Conservation (phyloP, 495 filamentous ascomycete genomes). For the Xylaria palmicola region DNA sequence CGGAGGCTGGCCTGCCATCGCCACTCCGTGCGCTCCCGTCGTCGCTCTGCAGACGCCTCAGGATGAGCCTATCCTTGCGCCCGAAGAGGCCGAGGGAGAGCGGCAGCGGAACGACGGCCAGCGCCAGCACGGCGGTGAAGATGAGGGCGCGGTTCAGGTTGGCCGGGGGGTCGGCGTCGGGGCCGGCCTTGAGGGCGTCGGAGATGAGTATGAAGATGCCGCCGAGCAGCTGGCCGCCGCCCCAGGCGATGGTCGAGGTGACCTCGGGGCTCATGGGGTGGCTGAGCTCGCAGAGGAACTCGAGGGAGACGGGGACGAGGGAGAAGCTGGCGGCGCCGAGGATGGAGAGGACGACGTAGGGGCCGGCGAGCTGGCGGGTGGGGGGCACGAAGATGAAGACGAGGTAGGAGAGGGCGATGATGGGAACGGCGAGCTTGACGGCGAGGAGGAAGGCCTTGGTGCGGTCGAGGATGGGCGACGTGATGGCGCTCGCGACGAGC, state of each 20-base stretch:
- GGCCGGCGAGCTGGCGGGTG: slow-evolving; percentile 64
- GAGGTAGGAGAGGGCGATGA: slow-evolving; percentile 72
- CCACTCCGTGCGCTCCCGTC: slow-evolving; percentile 11
- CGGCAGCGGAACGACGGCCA: slow-evolving; percentile 64
- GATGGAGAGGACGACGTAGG: slow-evolving; percentile 68
- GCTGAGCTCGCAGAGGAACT: slow-evolving; percentile 82
- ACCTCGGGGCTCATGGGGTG: slow-evolving; percentile 88
- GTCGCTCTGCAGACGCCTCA: slow-evolving; percentile 55
- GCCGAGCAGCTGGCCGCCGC: slow-evolving; percentile 74
- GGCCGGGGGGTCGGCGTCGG: slow-evolving; percentile 51
- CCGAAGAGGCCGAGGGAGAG: slow-evolving; percentile 67
- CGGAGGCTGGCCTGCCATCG: background rate
- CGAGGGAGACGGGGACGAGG: slow-evolving; percentile 79
- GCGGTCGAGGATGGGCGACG: slow-evolving; percentile 78
- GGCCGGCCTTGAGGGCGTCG: slow-evolving; percentile 69
- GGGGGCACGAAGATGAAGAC: slow-evolving; percentile 77
- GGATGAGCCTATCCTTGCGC: slow-evolving; percentile 46
- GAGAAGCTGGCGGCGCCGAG: slow-evolving; percentile 80
- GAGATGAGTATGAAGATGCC: slow-evolving; percentile 80
- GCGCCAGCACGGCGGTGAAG: slow-evolving; percentile 70
- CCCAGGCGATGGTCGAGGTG: slow-evolving; percentile 79
- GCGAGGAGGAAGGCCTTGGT: slow-evolving; percentile 74
- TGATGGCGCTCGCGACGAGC: slow-evolving; percentile 70
- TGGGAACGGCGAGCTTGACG: slow-evolving; percentile 73
- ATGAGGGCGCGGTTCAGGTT: slow-evolving; percentile 76